phyloP scores from a whole-genome alignment of 352 stramenopile genomes.

The Thraustochytrium sp. region DNA sequence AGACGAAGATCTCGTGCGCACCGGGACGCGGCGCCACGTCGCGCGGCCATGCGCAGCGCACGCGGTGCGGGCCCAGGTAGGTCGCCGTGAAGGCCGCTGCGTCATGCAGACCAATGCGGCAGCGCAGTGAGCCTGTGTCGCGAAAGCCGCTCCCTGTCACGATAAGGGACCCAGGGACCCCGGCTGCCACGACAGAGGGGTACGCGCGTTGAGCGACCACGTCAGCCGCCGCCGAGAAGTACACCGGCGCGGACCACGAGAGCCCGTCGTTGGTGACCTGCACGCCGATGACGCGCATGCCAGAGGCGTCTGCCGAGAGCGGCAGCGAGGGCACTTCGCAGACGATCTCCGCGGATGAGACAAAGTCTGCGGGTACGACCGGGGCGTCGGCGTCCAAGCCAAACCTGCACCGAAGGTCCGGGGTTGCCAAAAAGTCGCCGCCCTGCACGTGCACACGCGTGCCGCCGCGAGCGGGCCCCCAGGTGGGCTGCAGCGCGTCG shows the following conservation, averaged over 20 bases:
- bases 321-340: too few relatives aligned
- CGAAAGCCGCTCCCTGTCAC: not conserved
- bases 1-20: not conserved
- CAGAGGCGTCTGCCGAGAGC: too few relatives aligned
- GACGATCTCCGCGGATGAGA: not conserved
- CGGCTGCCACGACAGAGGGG: not conserved
- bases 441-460: not conserved
- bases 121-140: not conserved
- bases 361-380: not conserved
- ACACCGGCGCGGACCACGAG: not conserved
- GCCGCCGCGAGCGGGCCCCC: not conserved
- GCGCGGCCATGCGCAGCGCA: not conserved
- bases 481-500: not conserved
- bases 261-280: not conserved
- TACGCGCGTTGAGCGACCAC: not conserved
- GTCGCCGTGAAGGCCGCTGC: not conserved
- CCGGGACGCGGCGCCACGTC: not conserved
- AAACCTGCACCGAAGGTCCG: not conserved
- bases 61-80: not conserved
- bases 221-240: not conserved
- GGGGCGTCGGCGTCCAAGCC: not conserved
- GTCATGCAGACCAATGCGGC: not conserved
- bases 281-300: not conserved
- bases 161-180: not conserved
- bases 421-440: not conserved